Percentiles rank a stretch among this genome's conserved stretches.
These are phyloP conservation scores for Penicillium subrubescens DNA, from an alignment of 495 filamentous ascomycete genomes.

Conservation along the genomic window DNA sequence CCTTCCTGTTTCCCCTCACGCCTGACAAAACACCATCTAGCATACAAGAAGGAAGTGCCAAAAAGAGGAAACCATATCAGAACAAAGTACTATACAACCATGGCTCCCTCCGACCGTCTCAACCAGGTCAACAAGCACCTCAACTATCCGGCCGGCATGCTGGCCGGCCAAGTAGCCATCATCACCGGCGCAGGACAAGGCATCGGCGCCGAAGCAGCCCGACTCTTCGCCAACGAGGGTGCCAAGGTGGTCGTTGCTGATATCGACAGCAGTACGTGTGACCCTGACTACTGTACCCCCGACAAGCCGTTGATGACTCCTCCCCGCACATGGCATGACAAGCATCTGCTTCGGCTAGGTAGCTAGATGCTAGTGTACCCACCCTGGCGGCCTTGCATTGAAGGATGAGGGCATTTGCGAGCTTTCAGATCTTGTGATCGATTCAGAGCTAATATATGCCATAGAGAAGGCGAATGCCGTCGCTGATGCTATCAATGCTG, in stretches of 20 bases:
- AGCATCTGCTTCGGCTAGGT: neutral
- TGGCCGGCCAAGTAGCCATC: slow-evolving; percentile 80
- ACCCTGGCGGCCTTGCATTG: neutral
- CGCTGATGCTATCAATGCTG: slow-evolving; percentile 63
- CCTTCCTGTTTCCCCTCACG: slow-evolving; percentile 7
- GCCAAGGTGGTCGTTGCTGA: slow-evolving; percentile 82
- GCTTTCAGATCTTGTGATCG: neutral
- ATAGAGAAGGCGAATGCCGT: slow-evolving; percentile 65
- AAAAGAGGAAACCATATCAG: slow-evolving; percentile 4
- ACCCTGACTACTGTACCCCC: neutral
- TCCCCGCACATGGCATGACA: slow-evolving; percentile 1
- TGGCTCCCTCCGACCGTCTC: slow-evolving; percentile 55
- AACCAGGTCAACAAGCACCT: slow-evolving; percentile 73
- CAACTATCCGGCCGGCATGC: slow-evolving; percentile 76
- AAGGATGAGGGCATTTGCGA: neutral
- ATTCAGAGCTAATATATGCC: neutral
- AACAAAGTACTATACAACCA: slow-evolving; percentile 16
- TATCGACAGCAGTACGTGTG: slow-evolving; percentile 66
- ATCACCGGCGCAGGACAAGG: slow-evolving; percentile 88
- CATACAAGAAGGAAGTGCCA: neutral
- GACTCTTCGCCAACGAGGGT: slow-evolving; percentile 82
- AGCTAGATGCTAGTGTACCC: neutral
- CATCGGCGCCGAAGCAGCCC: slow-evolving; percentile 81
- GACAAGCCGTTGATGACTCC: neutral
- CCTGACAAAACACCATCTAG: neutral